Conservation (phyloP, 768 basidiomycete species). For the Pholiota conissans region DNA sequence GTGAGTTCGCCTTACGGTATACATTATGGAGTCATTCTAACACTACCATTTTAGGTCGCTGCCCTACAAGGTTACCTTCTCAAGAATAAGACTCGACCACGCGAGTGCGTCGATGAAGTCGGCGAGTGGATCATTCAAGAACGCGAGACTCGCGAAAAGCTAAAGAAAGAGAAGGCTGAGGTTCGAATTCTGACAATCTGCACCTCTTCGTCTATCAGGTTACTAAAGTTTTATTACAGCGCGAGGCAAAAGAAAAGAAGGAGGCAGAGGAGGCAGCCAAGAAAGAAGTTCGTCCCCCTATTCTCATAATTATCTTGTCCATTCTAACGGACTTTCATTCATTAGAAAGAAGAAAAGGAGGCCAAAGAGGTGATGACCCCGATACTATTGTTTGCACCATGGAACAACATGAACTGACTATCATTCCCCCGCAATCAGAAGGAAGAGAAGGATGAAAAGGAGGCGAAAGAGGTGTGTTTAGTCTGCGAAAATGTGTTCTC, state of each 20-base stretch:
- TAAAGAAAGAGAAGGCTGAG: slow-evolving; percentile 78
- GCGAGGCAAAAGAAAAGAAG: slow-evolving; percentile 79
- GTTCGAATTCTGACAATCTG: slow-evolving; percentile 27
- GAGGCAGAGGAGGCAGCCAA: slow-evolving; percentile 67
- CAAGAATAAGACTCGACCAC: slow-evolving; percentile 89
- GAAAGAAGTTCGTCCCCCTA: slow-evolving; percentile 44
- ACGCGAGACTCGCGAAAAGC: slow-evolving; percentile 79
- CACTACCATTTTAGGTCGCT: slow-evolving; percentile 56
- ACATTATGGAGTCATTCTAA: slow-evolving; percentile 1
- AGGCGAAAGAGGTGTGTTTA: slow-evolving; percentile 52
- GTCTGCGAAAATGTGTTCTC: slow-evolving; percentile 1
- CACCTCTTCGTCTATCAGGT: slow-evolving; percentile 6
- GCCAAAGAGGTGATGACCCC: slow-evolving; percentile 48
- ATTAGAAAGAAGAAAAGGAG: slow-evolving; percentile 48
- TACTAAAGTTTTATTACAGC: slow-evolving; percentile 40
- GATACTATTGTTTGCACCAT: not conserved
- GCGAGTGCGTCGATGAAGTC: slow-evolving; percentile 81
- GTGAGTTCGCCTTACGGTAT: slow-evolving; percentile 40
- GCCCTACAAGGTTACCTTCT: slow-evolving; percentile 83
- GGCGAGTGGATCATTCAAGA: slow-evolving; percentile 77
- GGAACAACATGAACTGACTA: slow-evolving; percentile 18
- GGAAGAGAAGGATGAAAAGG: slow-evolving; percentile 59
- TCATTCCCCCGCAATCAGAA: slow-evolving; percentile 28
- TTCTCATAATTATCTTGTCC: not conserved
- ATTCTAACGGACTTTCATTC: slow-evolving; percentile 3